Conservation (phyloP, 257 asterid genomes). For the Solanum bulbocastanum region DNA sequence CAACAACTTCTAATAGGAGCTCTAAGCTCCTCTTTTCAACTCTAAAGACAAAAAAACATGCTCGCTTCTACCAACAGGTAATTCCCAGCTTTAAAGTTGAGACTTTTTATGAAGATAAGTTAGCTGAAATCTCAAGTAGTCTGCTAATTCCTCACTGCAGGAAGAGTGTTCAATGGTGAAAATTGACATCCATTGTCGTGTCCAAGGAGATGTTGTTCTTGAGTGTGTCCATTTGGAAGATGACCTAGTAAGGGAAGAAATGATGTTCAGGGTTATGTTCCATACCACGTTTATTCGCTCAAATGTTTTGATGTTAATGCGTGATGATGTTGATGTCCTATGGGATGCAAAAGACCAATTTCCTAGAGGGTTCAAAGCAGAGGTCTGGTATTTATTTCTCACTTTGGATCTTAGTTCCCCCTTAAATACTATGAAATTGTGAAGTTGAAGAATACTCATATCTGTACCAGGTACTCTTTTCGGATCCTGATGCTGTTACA, state of each 20-base stretch:
- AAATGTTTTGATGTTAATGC: constrained; percentile 61
- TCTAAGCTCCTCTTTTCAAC: constrained; percentile 85
- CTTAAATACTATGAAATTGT: constrained; percentile 11
- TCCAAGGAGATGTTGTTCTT: constrained; percentile 89
- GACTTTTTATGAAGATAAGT: not conserved
- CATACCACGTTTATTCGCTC: constrained; percentile 91
- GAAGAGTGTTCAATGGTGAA: constrained; percentile 83
- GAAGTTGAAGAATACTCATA: constrained; percentile 28
- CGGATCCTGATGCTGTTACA: constrained; percentile 69
- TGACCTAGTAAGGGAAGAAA: constrained; percentile 76
- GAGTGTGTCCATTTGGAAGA: constrained; percentile 93
- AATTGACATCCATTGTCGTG: constrained; percentile 59
- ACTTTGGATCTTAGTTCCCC: constrained; percentile 9
- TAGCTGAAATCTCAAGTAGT: constrained; percentile 9
- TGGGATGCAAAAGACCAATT: constrained; percentile 85
- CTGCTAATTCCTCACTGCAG: constrained; percentile 40
- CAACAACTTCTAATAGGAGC: constrained; percentile 60
- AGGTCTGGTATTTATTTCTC: constrained; percentile 50
- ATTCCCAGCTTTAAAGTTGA: constrained; percentile 14
- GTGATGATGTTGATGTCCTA: constrained; percentile 83
- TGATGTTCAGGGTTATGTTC: constrained; percentile 84
- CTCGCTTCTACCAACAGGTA: constrained; percentile 74
- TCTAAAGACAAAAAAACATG: constrained; percentile 38
- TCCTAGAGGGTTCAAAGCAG: constrained; percentile 76
- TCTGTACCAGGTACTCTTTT: constrained; percentile 82